These are phyloP conservation scores for Pichia insulana DNA, from an alignment of 805 yeast species.

Conservation along the genomic window DNA sequence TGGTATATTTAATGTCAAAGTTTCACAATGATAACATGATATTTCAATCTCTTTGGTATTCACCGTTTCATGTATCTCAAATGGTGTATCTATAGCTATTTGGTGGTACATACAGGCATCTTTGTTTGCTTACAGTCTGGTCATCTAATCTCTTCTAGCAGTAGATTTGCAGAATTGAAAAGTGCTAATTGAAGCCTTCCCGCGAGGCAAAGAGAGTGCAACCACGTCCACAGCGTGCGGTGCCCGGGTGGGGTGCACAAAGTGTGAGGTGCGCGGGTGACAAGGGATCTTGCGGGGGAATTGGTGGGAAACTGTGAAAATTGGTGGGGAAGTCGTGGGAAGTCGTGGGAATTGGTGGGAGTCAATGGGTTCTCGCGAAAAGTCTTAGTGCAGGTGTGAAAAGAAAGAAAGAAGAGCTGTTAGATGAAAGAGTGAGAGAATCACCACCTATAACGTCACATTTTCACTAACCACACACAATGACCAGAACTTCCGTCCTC, in stretches of 20 bases:
- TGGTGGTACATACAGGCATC: slow-evolving; percentile 9
- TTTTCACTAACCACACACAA: slow-evolving; percentile 28
- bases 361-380: not conserved
- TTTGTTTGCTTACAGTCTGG: slow-evolving; percentile 3
- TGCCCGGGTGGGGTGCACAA: not conserved
- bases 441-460: too few relatives aligned
- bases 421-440: not conserved
- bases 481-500: slow-evolving; percentile 97
- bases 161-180: not conserved
- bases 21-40: too few relatives aligned
- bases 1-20: too few relatives aligned
- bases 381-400: not conserved
- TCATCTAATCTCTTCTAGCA: not conserved
- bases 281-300: not conserved
- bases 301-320: too few relatives aligned
- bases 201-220: not conserved
- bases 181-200: not conserved
- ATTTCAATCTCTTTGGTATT: too few relatives aligned
- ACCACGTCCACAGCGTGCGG: not conserved
- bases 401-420: not conserved
- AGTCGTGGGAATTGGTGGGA: not conserved
- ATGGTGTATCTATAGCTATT: not conserved
- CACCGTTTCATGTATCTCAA: too few relatives aligned
- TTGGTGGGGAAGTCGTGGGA: not conserved
- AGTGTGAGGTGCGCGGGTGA: not conserved